A percentile compares a stretch with the other conserved stretches of the same genome.
These are phyloP conservation scores for Luvunga scandens DNA, from an alignment of 345 rosid species.

Conservation along the genomic window DNA sequence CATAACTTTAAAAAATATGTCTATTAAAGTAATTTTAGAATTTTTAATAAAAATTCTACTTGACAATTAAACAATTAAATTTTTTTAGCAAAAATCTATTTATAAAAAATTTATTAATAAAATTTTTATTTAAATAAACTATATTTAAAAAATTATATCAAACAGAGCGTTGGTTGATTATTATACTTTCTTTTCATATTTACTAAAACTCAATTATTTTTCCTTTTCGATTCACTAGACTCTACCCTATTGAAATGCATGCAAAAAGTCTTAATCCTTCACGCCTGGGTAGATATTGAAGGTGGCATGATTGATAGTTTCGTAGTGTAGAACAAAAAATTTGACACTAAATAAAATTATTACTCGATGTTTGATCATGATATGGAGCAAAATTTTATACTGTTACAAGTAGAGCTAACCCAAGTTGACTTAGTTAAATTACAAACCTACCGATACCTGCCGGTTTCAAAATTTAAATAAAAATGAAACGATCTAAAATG, in stretches of 20 bases:
- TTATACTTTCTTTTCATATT: not conserved
- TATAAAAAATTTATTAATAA: too few species aligned
- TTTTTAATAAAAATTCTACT: too few species aligned
- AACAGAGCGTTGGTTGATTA: not conserved
- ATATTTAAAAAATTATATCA: too few species aligned
- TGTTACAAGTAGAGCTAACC: not conserved
- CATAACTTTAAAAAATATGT: too few species aligned
- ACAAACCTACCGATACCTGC: not conserved
- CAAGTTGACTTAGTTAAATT: not conserved
- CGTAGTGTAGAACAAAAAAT: too few species aligned
- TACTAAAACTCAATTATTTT: not conserved
- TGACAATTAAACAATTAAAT: too few species aligned
- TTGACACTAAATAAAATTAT: not conserved
- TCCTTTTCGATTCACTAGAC: not conserved
- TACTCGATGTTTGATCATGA: not conserved
- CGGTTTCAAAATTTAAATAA: not conserved
- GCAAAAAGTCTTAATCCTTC: not conserved
- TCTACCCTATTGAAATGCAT: not conserved
- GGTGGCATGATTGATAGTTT: too few species aligned
- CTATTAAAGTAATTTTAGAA: too few species aligned
- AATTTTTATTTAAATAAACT: accelerated
- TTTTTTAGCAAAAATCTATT: too few species aligned
- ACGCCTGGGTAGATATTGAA: too few species aligned
- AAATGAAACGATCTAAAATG: not conserved
- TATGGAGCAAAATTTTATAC: too few species aligned